Percentiles rank a stretch among this genome's conserved stretches.
Evolutionary conservation across 2,329 filamentous ascomycete species (phyloP).

Genomic region (Beauveria sp.): DNA sequence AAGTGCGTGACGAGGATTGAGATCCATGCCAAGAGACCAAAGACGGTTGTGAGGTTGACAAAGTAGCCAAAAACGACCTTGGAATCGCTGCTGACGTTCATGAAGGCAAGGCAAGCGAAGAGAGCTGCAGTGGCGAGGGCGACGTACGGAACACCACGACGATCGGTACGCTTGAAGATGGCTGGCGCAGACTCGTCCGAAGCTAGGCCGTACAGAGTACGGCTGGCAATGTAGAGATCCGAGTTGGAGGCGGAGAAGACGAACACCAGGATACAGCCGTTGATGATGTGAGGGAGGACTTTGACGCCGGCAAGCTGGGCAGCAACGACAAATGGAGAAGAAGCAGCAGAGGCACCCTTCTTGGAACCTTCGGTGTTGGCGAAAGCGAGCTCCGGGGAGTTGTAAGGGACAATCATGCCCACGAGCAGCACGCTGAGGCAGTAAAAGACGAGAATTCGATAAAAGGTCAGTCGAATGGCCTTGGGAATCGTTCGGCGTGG

Average conservation of each 20-base stretch:
- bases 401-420: slow-evolving; percentile 69
- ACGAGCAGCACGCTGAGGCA: slow-evolving; percentile 64
- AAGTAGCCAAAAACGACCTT: slow-evolving; percentile 55
- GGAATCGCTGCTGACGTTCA: slow-evolving; percentile 54
- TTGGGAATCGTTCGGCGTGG: slow-evolving; percentile 68
- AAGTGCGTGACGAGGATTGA: slow-evolving; percentile 62
- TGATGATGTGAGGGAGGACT: slow-evolving; percentile 58
- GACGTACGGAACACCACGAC: slow-evolving; percentile 61
- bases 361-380: slow-evolving; percentile 34
- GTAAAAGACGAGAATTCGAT: slow-evolving; percentile 77
- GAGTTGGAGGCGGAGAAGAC: slow-evolving; percentile 73
- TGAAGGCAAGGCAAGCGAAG: slow-evolving; percentile 61
- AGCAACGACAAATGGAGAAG: slow-evolving; percentile 70
- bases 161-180: slow-evolving; percentile 65
- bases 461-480: slow-evolving; percentile 75
- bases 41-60: slow-evolving; percentile 60
- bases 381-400: slow-evolving; percentile 52
- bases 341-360: slow-evolving; percentile 42
- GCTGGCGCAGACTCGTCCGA: slow-evolving; percentile 63
- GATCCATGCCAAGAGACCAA: slow-evolving; percentile 60
- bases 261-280: slow-evolving; percentile 67
- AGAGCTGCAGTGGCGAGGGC: slow-evolving; percentile 53
- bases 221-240: slow-evolving; percentile 68
- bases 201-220: slow-evolving; percentile 66
- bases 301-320: slow-evolving; percentile 57